Conservation (phyloP, 306 rosid genomes). For the Vigna unguiculata region DNA sequence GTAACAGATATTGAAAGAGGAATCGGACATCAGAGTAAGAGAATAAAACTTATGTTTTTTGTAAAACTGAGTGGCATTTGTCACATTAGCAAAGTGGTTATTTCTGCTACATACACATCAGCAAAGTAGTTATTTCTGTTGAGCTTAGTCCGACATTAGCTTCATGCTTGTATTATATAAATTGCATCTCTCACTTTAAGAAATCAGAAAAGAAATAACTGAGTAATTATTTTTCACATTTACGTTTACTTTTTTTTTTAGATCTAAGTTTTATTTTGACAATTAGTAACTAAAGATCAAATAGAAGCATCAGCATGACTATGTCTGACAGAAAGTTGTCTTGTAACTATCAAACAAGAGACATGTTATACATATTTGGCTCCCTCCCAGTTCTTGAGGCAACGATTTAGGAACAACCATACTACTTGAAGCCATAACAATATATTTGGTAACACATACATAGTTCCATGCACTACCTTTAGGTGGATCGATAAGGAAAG, state of each 20-base stretch:
- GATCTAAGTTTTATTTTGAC: too few relatives aligned
- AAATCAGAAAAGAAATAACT: too few relatives aligned
- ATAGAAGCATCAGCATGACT: constrained; percentile 27
- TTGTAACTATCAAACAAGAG: constrained; percentile 19
- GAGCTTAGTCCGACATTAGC: too few relatives aligned
- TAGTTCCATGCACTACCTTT: constrained; percentile 21
- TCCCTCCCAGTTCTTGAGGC: constrained; percentile 31
- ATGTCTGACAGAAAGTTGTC: constrained; percentile 9
- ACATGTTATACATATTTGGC: constrained; percentile 13
- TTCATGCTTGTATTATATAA: too few relatives aligned
- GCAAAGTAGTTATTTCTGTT: too few relatives aligned
- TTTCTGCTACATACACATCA: too few relatives aligned
- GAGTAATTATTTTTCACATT: too few relatives aligned
- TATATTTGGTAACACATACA: constrained; percentile 10
- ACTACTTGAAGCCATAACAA: constrained; percentile 2
- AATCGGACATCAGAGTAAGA: neutral
- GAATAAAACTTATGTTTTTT: too few relatives aligned
- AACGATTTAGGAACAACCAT: constrained; percentile 24
- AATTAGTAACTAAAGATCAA: constrained; percentile 28
- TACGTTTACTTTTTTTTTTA: too few relatives aligned
- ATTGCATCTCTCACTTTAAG: too few relatives aligned
- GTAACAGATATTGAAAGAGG: constrained; percentile 40
- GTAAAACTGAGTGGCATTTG: too few relatives aligned
- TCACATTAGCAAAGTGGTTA: too few relatives aligned
- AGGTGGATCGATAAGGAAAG: constrained; percentile 8